Base-by-base conservation (phyloP, 1,284 basidiomycete genomes). In the Cryptococcus sp. region DNA sequence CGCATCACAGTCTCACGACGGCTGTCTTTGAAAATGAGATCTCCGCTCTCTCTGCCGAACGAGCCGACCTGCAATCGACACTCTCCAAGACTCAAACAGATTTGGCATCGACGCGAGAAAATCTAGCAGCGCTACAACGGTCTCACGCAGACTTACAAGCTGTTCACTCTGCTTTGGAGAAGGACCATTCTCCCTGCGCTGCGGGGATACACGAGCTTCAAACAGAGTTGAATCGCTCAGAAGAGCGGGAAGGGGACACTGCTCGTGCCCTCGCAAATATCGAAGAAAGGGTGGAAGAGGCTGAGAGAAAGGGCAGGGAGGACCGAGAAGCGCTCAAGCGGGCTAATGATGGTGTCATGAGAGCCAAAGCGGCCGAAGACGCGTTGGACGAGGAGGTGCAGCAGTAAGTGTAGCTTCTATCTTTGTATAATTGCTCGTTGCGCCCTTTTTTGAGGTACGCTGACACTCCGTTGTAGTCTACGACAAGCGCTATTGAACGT, bases 371-470 rank as follows among this genome's bases (percentile, higher is more conserved):
- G 37, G 72, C 75, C 2, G 68, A 70, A 34, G 60, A 62, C 13
- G 64, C 67, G 16, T 47, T 75, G 53, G 71, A 71, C 25, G 66
- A 70, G 52, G 73, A 77, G 47, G 58, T 74, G 7, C 51, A 63
- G 39, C 54, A 63, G 75, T 77, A 53, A 66, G 74, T 67, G 16
- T 17, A 13, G 1, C 13, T 7, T 19, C 3, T 43, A 38, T 10
- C 19, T 15, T 34, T 38, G 13, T 34, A 17, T 29, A 29, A 5
- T 22, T 23, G 23, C 20, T 7, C 16, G 10, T 22, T 34, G 20
- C 34, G 25, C 7, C 26, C 4, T 25, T 19, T n/a, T 22, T 29
- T 48, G 45, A 56, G 17, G 11, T 3, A 3, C n/a, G 39, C 49
- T 20, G 29, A 34, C 8, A 10, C 13, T 34, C 3, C 17, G n/a